Conservation (phyloP, 805 yeast genomes). For the Hanseniaspora occidentalis region DNA sequence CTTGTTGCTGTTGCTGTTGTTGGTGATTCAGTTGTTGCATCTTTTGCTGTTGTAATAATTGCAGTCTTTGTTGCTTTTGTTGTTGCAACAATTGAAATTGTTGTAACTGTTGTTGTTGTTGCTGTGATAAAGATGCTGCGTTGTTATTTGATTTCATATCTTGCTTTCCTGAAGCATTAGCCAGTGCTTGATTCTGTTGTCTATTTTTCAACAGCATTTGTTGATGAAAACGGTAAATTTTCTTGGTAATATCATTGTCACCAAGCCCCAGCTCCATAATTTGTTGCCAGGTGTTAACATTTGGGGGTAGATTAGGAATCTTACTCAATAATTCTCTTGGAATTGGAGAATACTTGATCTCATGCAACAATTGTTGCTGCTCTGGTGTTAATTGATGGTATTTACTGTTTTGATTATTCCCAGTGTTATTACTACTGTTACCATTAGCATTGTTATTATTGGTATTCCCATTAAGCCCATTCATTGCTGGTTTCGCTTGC, state of each 20-base stretch:
- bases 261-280: slow-evolving; percentile 54
- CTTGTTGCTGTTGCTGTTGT: slow-evolving; percentile 18
- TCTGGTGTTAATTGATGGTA: slow-evolving; percentile 16
- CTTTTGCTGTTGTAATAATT: slow-evolving; percentile 10
- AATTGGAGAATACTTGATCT: slow-evolving; percentile 54
- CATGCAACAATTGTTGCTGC: slow-evolving; percentile 30
- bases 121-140: slow-evolving; percentile 11
- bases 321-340: slow-evolving; percentile 54
- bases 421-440: slow-evolving; percentile 16
- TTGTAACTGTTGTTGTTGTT: slow-evolving; percentile 28
- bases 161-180: slow-evolving; percentile 2
- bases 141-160: slow-evolving; percentile 8
- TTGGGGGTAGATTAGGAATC: slow-evolving; percentile 68
- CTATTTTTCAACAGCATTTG: slow-evolving; percentile 39
- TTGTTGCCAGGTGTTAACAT: slow-evolving; percentile 71
- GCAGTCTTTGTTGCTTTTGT: slow-evolving; percentile 4
- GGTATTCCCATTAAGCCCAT: slow-evolving; percentile 16
- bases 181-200: slow-evolving; percentile 27
- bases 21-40: slow-evolving; percentile 27
- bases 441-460: slow-evolving; percentile 17
- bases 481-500: slow-evolving; percentile 2
- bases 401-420: slow-evolving; percentile 9
- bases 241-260: slow-evolving; percentile 45
- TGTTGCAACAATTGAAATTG: slow-evolving; percentile 5
- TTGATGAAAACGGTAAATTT: slow-evolving; percentile 54